phyloP scores from a whole-genome alignment of 202 grass and related monocot genomes.

The Digitaria exilis region DNA sequence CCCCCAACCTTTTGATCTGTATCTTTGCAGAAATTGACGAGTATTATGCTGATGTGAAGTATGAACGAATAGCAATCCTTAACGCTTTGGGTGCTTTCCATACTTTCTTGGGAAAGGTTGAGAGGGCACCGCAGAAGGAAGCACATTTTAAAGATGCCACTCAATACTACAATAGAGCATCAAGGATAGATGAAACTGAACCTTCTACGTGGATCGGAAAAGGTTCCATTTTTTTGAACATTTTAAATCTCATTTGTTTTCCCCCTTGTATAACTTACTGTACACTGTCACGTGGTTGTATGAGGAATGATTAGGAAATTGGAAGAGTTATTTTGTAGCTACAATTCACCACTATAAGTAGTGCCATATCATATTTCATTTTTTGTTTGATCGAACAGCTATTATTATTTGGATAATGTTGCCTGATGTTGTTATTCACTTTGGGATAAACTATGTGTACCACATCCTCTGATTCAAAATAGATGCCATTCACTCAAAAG shows the following conservation, averaged over 20 bases:
- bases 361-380: neutral
- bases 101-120: conserved; percentile 84
- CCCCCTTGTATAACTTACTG: conserved; percentile 15
- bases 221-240: conserved; percentile 54
- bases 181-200: conserved; percentile 89
- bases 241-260: conserved; percentile 27
- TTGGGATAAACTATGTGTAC: neutral
- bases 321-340: neutral
- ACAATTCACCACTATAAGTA: conserved; percentile 11
- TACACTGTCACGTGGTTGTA: conserved; percentile 14
- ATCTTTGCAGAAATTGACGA: conserved; percentile 84
- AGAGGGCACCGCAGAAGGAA: conserved; percentile 75
- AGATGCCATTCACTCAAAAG: neutral
- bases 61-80: conserved; percentile 89
- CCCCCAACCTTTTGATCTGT: neutral
- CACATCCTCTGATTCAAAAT: neutral
- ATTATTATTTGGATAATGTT: neutral
- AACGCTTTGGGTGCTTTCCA: conserved; percentile 92
- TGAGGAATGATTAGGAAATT: neutral
- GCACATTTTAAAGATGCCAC: conserved; percentile 79
- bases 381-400: conserved; percentile 3
- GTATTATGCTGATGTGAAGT: conserved; percentile 98
- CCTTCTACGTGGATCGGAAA: conserved; percentile 94
- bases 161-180: conserved; percentile 93
- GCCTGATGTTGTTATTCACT: conserved; percentile 17